Conservation (phyloP, 176 grass and related monocot species). For the Echinochloa phyllopogon region DNA sequence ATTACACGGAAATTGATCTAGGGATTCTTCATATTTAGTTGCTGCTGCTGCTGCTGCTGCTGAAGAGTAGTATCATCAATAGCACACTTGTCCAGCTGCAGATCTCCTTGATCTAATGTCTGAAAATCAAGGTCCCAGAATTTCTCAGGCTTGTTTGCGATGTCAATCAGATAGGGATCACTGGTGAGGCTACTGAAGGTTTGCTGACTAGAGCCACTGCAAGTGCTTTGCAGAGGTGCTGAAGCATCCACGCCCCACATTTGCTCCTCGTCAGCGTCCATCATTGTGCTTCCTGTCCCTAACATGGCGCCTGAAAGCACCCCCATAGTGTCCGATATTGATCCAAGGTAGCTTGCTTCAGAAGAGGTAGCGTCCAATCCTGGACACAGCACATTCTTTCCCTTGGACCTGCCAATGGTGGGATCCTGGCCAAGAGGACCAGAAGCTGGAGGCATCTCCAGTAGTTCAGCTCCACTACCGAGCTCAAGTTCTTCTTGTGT, state of each 20-base stretch:
- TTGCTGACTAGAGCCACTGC: slow-evolving; percentile 35
- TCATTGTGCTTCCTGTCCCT: not conserved
- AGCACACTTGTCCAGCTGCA: slow-evolving; percentile 54
- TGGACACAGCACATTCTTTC: slow-evolving; percentile 39
- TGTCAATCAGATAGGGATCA: slow-evolving; percentile 38
- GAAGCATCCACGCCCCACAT: slow-evolving; percentile 42
- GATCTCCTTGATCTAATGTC: slow-evolving; percentile 35
- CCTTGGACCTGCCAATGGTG: slow-evolving; percentile 40
- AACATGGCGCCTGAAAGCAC: slow-evolving; percentile 33
- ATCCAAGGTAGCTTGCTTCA: slow-evolving; percentile 41
- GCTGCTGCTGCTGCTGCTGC: slow-evolving; percentile 16
- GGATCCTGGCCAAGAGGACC: slow-evolving; percentile 31
- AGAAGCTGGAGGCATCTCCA: slow-evolving; percentile 36
- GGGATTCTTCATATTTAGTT: slow-evolving; percentile 42
- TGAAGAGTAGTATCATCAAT: slow-evolving; percentile 36
- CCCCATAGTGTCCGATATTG: slow-evolving; percentile 45
- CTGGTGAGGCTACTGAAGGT: slow-evolving; percentile 23
- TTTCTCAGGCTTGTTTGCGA: slow-evolving; percentile 29
- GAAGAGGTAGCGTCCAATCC: slow-evolving; percentile 42
- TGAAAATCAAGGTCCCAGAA: slow-evolving; percentile 71
- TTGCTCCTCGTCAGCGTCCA: slow-evolving; percentile 41
- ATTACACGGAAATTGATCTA: slow-evolving; percentile 35
- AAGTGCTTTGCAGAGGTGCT: slow-evolving; percentile 34
- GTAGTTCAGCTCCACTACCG: slow-evolving; percentile 21
- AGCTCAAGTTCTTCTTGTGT: slow-evolving; percentile 38